Base-by-base conservation (phyloP, 1,284 basidiomycete species). In the Ceratobasidium sp. region DNA sequence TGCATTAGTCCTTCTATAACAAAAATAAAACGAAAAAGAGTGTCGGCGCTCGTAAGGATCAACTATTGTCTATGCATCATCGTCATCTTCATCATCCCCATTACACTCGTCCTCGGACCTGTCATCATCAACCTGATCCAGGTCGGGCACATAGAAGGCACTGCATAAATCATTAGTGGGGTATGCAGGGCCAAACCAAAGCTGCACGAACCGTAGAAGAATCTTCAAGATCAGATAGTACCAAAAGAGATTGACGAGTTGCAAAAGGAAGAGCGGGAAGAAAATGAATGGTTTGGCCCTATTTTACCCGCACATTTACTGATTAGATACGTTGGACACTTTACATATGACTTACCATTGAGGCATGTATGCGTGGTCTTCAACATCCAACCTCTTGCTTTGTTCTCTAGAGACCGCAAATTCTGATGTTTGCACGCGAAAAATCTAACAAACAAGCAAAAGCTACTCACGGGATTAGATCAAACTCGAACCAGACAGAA, bases 161-260 rank as follows among this genome's bases (percentile, higher is more conserved):
- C 62, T 65, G n/a, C n/a, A 18, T 4, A 18, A 18, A 16, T 10
- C 14, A 21, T 21, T 23, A 46, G 46, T 30, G 43, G n/a, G 2
- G 9, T 10, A 21, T n/a, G n/a, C n/a, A n/a, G 1, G 34, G 36
- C 28, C 32, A 36, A 67, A 10, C 16, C 16, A 45, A 10, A 41
- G 9, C 43, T 16, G 55, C 28, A 78, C 84, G 60, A 76, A 88
- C 87, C 86, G 82, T 61, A 80, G 78, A 14, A 85, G 78, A 73
- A 97, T 90, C 65, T 92, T 88, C 79, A 87, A 81, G 78, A 96
- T 94, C 52, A 94, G 83, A 80, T 85, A 88, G 79, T 93, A 96
- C 94, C 94, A 97, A 83, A 97, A 97, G 26, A 96, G 76, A 79
- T 97, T 97, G 77, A 98, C 85, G 74, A 88, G 78, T 79, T 95